phyloP scores from a whole-genome alignment of 2,329 filamentous ascomycete species.

The Talaromyces sp. region DNA sequence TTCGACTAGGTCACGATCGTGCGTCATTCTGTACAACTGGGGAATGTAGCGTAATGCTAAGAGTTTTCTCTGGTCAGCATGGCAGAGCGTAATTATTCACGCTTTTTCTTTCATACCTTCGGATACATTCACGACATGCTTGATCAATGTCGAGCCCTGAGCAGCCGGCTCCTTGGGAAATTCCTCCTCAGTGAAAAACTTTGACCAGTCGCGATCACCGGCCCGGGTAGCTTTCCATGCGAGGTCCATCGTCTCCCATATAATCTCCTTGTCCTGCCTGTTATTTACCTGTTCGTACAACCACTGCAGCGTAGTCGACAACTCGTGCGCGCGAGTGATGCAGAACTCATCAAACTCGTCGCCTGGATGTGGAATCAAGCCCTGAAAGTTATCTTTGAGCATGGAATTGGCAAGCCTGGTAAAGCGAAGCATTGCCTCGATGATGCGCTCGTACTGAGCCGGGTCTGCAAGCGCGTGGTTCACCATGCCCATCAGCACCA shows the following conservation, averaged over 20 bases:
- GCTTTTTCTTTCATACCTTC: background rate
- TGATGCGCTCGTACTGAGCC: constrained; percentile 10
- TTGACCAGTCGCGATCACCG: constrained; percentile 10
- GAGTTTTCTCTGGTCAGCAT: background rate
- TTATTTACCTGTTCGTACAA: constrained; percentile 10
- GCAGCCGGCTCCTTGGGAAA: constrained; percentile 10
- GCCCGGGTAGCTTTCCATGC: constrained; percentile 11
- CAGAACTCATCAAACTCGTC: constrained; percentile 12
- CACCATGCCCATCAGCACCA: constrained; percentile 12
- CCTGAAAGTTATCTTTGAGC: constrained; percentile 11
- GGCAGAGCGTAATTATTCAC: background rate
- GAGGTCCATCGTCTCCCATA: constrained; percentile 12
- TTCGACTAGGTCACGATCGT: constrained; percentile 6
- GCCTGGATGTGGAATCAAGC: constrained; percentile 9
- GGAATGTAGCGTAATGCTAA: constrained; percentile 10
- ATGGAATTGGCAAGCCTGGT: constrained; percentile 8
- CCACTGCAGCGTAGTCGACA: constrained; percentile 11
- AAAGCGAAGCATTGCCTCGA: constrained; percentile 8
- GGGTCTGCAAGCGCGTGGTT: constrained; percentile 11
- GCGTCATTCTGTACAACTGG: constrained; percentile 10
- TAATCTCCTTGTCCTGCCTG: constrained; percentile 8
- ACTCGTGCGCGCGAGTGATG: constrained; percentile 11
- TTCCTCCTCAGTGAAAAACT: constrained; percentile 11
- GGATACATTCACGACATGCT: constrained; percentile 11
- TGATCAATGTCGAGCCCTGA: constrained; percentile 9